Evolutionary conservation across 202 grass and related monocot species (phyloP).

Genomic region (Carex arenaria): DNA sequence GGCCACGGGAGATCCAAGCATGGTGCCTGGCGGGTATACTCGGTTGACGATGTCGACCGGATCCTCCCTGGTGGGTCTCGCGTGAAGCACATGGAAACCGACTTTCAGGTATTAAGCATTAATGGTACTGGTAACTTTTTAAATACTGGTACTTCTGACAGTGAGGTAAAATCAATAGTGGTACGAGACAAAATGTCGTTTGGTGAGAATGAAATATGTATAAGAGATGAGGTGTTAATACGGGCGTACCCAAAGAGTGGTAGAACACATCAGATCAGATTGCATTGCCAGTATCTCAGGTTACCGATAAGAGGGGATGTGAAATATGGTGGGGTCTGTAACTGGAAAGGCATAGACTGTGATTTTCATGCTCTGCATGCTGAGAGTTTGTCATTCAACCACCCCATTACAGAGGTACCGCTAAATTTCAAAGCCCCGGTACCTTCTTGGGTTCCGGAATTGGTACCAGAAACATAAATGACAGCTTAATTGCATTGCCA

Average conservation of each 20-base stretch:
- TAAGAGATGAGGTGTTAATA: slow-evolving; percentile 43
- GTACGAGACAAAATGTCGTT: slow-evolving; percentile 34
- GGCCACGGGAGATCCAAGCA: slow-evolving; percentile 87
- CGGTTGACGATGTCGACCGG: slow-evolving; percentile 44
- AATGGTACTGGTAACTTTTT: slow-evolving; percentile 33
- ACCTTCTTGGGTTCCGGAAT: slow-evolving; percentile 61
- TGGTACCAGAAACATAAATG: slow-evolving; percentile 12
- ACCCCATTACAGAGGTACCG: slow-evolving; percentile 59
- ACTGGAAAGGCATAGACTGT: slow-evolving; percentile 48
- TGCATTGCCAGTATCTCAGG: slow-evolving; percentile 85
- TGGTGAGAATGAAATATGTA: slow-evolving; percentile 19
- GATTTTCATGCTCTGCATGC: slow-evolving; percentile 78
- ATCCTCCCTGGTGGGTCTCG: slow-evolving; percentile 58
- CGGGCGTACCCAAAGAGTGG: slow-evolving; percentile 88
- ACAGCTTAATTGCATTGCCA: neutral
- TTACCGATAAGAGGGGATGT: slow-evolving; percentile 81
- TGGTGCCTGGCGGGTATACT: slow-evolving; percentile 73
- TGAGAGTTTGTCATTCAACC: slow-evolving; percentile 60
- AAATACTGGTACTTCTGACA: neutral
- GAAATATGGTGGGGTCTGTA: slow-evolving; percentile 71
- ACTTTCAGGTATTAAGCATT: slow-evolving; percentile 55
- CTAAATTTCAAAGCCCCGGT: slow-evolving; percentile 47
- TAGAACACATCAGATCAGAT: slow-evolving; percentile 82
- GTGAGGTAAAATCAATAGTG: slow-evolving; percentile 32
- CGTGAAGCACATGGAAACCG: slow-evolving; percentile 72